Evolutionary conservation across 1,139 yeast species (phyloP).

Genomic region (Kodamaea derodonti): DNA sequence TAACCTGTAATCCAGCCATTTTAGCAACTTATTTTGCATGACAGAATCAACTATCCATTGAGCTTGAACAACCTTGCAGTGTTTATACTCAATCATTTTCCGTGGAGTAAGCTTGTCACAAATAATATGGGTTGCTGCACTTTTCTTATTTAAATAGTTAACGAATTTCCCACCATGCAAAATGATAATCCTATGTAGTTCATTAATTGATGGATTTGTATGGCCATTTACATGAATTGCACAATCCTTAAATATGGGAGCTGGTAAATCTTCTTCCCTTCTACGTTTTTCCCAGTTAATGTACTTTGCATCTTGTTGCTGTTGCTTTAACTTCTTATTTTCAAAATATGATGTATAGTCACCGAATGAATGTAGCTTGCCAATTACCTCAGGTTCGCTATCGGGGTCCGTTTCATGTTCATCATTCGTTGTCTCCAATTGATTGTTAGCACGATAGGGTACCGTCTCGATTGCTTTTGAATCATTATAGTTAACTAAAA

Average conservation of each 20-base stretch:
- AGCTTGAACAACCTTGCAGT: slow-evolving; percentile 76
- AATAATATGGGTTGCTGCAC: slow-evolving; percentile 77
- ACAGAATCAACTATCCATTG: slow-evolving; percentile 76
- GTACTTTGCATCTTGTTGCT: slow-evolving; percentile 55
- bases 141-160: slow-evolving; percentile 64
- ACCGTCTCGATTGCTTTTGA: neutral
- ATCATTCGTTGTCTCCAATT: neutral
- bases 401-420: slow-evolving; percentile 1
- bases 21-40: slow-evolving; percentile 39
- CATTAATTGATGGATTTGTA: slow-evolving; percentile 72
- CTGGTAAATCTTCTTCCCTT: slow-evolving; percentile 14
- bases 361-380: slow-evolving; percentile 54
- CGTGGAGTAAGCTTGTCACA: slow-evolving; percentile 78
- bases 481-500: slow-evolving; percentile 6
- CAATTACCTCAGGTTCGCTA: slow-evolving; percentile 17
- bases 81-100: slow-evolving; percentile 59
- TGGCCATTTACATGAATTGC: slow-evolving; percentile 79
- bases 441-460: neutral
- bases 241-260: slow-evolving; percentile 57
- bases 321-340: slow-evolving; percentile 66
- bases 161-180: slow-evolving; percentile 78
- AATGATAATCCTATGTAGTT: slow-evolving; percentile 67
- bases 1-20: slow-evolving; percentile 66
- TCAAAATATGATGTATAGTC: slow-evolving; percentile 67
- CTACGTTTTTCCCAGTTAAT: slow-evolving; percentile 47